Evolutionary conservation across 345 rosid species (phyloP), one percentile per base, ranked within the genome.

Genomic region (Crucihimalaya himalaica): DNA sequence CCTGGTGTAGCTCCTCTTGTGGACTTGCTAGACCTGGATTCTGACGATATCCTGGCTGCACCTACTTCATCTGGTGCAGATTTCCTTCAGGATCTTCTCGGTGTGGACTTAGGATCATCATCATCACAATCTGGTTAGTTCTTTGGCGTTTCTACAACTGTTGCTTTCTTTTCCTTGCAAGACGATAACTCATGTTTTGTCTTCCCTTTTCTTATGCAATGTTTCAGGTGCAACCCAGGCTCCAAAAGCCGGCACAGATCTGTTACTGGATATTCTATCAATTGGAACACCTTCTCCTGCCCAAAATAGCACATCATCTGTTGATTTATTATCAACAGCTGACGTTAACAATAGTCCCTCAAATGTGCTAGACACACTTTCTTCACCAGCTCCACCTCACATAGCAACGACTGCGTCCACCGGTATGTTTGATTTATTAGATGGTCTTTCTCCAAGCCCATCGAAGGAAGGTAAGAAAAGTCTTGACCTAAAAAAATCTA

Each of bases 21-120:
- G 50, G 96, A 95, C 83, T 81, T 95, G 81, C 88, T 95, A 61
- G 97, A 92, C 85, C 78, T 95, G 45, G 84, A 73, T 70, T 88
- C 97, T 57, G 97, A 90, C 59, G 97, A 95, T 78, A 78, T 76
- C 62, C 85, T 97, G 20, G 89, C 85, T 19, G 90, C 89, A 23
- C 87, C 92, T 60, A 83, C 89, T 81, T 80, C 92, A 66, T 87
- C 97, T 68, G 88, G 92, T 81, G 84, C 85, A 50, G 93, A 95
- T 83, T 88, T 87, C 65, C 99, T 95, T 79, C 84, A 85, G 37
- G 99, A 95, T 83, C 97, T 95, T 79, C 94, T 95, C 14, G 91
- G 96, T 77, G 87, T 84, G 78, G 99, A 90, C 79, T 67, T 91
- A 66, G 67, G 87, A 51, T 73, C 91, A 32, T 76, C 89, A 10